A percentile compares a stretch with the other conserved stretches of the same genome.
Evolutionary conservation across 805 yeast species (phyloP).

Genomic region (Nakazawaea holstii): DNA sequence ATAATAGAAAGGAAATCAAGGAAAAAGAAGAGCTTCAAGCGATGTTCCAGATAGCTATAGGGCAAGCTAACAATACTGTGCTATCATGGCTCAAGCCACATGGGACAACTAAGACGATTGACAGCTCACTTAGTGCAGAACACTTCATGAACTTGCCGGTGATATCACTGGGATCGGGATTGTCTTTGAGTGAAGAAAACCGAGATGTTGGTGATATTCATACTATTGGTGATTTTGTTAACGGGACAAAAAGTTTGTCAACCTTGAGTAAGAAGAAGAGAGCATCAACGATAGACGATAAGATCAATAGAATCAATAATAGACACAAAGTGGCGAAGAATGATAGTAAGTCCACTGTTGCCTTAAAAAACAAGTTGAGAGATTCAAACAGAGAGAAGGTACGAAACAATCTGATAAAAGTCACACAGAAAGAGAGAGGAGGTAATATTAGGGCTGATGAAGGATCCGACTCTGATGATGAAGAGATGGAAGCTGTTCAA

Average conservation of each 20-base stretch:
- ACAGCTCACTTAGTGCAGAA: background rate
- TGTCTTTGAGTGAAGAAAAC: constrained; percentile 14
- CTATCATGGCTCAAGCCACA: constrained; percentile 31
- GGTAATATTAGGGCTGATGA: background rate
- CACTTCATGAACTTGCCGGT: constrained; percentile 17
- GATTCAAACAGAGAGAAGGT: constrained; percentile 15
- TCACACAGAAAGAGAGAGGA: background rate
- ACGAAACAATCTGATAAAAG: background rate
- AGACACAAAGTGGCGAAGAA: constrained; percentile 11
- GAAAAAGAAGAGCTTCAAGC: constrained; percentile 42
- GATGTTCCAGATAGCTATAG: constrained; percentile 37
- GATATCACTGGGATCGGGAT: constrained; percentile 25
- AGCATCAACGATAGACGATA: background rate
- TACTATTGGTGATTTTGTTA: constrained; percentile 18
- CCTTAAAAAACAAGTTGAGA: constrained; percentile 23
- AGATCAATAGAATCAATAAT: constrained; percentile 7
- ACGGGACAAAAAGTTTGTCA: constrained; percentile 11
- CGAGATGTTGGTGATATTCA: constrained; percentile 2
- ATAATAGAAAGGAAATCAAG: constrained; percentile 37
- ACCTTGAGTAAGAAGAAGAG: constrained; percentile 6
- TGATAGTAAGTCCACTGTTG: constrained; percentile 14
- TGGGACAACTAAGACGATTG: background rate
- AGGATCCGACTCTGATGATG: constrained; percentile 6
- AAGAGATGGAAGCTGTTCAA: background rate
- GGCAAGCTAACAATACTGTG: constrained; percentile 29